Base-by-base conservation (phyloP, 805 yeast species). In the Kurtzmaniella cleridarum region DNA sequence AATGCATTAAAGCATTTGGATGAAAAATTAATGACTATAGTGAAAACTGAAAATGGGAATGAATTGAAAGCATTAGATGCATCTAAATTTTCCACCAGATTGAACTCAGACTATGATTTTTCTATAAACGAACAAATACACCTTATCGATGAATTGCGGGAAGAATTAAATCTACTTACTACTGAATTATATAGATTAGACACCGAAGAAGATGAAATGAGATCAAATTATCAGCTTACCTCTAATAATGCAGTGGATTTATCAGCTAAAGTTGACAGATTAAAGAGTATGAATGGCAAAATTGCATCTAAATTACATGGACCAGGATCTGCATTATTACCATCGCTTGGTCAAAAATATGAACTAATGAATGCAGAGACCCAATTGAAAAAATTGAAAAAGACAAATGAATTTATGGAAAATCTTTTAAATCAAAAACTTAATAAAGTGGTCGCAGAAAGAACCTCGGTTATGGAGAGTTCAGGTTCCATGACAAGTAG, bases 251-350 rank as follows among this genome's bases (percentile, higher is more conserved):
- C 73, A 1, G 64, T 59, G 1, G 55, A 52, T 28, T 44, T 54
- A 10, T 54, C 66, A 3, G 42, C 42, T 1, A 46, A 46, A 31
- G 43, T 66, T 5, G 44, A 36, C 4, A 38, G 37, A 6, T 41
- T 55, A 5, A 56, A 53, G 33, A 53, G 46, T 2, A 48, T 45
- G 18, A 53, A 55, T 31, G 24, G 14, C 0, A 41, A 39, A 30
- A 45, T 64, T 4, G 46, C 44, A 11, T 30, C 30, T 10, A 61
- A 60, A 41, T 31, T 59, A 4, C 49, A 50, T 28, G 67, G 69
- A 0, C 63, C 65, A 1, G 73, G 73, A 2, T 55, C 59, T 47
- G 52, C 49, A 18, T 40, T 57, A 1, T 49, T 68, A 18, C 73
- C 73, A 1, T 45, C 60, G 2, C 51, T 67, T 29, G 49, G 63